These are phyloP conservation scores for Stagonosporopsis vannaccii DNA, from an alignment of 2,329 filamentous ascomycete genomes.

Conservation along the genomic window DNA sequence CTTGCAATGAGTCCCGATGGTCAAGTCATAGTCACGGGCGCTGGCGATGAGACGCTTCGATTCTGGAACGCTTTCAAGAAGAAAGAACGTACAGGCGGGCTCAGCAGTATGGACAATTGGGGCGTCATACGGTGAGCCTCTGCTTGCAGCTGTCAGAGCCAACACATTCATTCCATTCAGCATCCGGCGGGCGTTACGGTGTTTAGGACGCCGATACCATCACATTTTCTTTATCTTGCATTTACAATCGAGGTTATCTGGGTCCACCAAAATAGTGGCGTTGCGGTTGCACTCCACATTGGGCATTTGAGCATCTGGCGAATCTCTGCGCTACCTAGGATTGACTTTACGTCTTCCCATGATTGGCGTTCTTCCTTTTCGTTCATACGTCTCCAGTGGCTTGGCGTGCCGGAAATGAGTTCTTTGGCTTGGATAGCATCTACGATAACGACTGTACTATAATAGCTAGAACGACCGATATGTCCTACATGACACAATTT, in stretches of 20 bases:
- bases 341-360: constrained; percentile 2
- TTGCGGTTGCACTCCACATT: constrained; percentile 2
- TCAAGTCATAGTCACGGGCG: constrained; percentile 90
- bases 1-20: constrained; percentile 97
- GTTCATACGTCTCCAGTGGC: constrained; percentile 2
- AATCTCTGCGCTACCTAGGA: constrained; percentile 11
- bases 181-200: constrained; percentile 16
- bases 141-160: not conserved
- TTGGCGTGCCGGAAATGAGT: not conserved
- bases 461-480: not conserved
- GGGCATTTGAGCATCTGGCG: constrained; percentile 9
- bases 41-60: constrained; percentile 91
- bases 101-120: constrained; percentile 72
- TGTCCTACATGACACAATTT: not conserved
- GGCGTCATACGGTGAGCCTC: constrained; percentile 74
- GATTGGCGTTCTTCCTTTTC: constrained; percentile 9
- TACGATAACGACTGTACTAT: constrained; percentile 22
- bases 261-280: constrained; percentile 10
- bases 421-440: not conserved
- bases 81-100: constrained; percentile 71
- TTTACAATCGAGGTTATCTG: constrained; percentile 15
- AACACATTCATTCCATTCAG: constrained; percentile 10
- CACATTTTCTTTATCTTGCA: constrained; percentile 16
- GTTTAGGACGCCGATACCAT: constrained; percentile 19
- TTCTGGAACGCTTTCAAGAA: constrained; percentile 98